A percentile compares a stretch with the other conserved stretches of the same genome.
phyloP scores from a whole-genome alignment of 495 filamentous ascomycete species.

The Tirmania nivea region DNA sequence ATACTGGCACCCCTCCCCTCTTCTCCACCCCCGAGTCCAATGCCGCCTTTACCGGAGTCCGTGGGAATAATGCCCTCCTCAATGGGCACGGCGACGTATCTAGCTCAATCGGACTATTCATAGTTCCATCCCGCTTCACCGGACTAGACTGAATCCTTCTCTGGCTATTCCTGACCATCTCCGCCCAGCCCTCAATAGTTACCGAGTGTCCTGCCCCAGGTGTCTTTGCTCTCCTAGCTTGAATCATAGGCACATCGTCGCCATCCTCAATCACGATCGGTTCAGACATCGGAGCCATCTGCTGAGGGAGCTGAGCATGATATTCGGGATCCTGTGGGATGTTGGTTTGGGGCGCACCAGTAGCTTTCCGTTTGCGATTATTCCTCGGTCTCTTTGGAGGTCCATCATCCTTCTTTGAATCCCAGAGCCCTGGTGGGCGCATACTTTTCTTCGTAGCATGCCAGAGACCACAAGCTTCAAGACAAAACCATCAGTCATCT shows the following conservation, averaged over 20 bases:
- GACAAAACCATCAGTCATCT: neutral
- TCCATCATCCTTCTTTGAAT: slow-evolving; percentile 27
- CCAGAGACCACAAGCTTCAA: slow-evolving; percentile 70
- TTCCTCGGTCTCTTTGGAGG: slow-evolving; percentile 26
- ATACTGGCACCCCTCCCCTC: slow-evolving; percentile 6
- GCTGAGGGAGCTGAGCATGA: neutral
- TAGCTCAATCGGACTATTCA: slow-evolving; percentile 43
- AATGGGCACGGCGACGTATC: slow-evolving; percentile 33
- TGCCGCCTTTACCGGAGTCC: slow-evolving; percentile 11
- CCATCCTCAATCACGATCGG: slow-evolving; percentile 16
- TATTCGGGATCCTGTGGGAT: slow-evolving; percentile 4
- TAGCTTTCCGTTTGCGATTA: slow-evolving; percentile 24
- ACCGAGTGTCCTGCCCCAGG: slow-evolving; percentile 18
- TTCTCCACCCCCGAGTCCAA: slow-evolving; percentile 19
- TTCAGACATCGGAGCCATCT: slow-evolving; percentile 4
- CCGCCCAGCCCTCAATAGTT: slow-evolving; percentile 23
- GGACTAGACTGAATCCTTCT: slow-evolving; percentile 53
- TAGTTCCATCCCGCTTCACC: slow-evolving; percentile 38
- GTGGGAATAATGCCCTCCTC: slow-evolving; percentile 55
- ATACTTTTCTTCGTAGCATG: slow-evolving; percentile 67
- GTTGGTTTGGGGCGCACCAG: slow-evolving; percentile 16
- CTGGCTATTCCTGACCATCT: slow-evolving; percentile 35
- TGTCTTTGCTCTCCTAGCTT: slow-evolving; percentile 15
- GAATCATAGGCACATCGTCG: neutral
- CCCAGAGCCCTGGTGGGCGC: slow-evolving; percentile 67